Evolutionary conservation across 371 early-diverging fungal species (phyloP), one percentile per base, ranked within the genome.

Genomic region (Rhizopus stolonifer): DNA sequence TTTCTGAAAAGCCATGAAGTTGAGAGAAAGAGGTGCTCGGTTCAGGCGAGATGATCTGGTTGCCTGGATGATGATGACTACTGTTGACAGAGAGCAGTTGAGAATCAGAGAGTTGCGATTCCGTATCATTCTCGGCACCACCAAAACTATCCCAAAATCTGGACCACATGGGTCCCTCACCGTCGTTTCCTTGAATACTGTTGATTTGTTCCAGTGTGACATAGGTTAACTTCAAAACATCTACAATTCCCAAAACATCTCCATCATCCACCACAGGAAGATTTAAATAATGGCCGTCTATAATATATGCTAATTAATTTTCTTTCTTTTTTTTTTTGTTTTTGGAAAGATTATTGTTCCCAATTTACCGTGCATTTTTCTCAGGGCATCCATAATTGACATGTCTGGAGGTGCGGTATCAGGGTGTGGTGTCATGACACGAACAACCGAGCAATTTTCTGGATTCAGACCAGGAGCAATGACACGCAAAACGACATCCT

Each of bases 391-490:
- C 58, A 94, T 66, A 48, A 94, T 87, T 6, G 91, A 77, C 40
- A 88, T 88, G 42, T 79, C 73, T 26, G 87, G 80, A 25, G 77
- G 53, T 2, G 91, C 90, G 1, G 89, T 89, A 65, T 96, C 95
- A 0, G 95, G 95, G 52, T 94, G 90, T 38, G 94, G 94, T 0
- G 95, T 95, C 94, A 95, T 93, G 18, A 94, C 92, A 32, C 95
- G 85, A 11, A 93, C 87, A 19, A 91, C 91, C 14, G 90, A 86
- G 34, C 93, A 93, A 10, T 82, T 87, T 50, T 79, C 80, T 11
- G 95, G 94, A 47, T 92, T 86, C 46, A 93, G 65, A 13, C 89
- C 90, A 21, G 93, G 91, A 14, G 96, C 94, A 67, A 96, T 82
- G 19, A 95, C 96, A 51, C 96, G 84, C 52, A 94, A 78, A 13